Evolutionary conservation across 176 grass and related monocot species (phyloP), one percentile per base, ranked within the genome.

Genomic region (Alloteropsis semialata): DNA sequence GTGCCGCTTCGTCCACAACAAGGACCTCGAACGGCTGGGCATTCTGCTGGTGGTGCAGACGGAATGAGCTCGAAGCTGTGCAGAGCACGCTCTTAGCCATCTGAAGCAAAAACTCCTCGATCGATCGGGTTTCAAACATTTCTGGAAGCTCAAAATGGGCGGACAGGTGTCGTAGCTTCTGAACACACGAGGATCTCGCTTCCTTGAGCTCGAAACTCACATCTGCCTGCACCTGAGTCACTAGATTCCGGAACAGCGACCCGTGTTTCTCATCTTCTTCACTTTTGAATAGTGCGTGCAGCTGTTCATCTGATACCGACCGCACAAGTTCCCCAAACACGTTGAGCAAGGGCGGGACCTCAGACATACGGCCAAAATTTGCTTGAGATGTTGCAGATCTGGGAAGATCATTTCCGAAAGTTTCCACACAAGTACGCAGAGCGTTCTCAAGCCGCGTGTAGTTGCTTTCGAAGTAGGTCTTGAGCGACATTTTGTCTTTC

Each of bases 1-100:
- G 92, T 0, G 89, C 92, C 0, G 95, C 95, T 81, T 97, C 95
- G 84, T 97, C 95, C 19, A 92, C 86, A 0, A 92, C 87, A 1
- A 97, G 37, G 49, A 92, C 34, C 11, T 92, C 80, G 12, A 97
- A 82, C 28, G 92, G 84, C 21, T 69, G 9, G 1, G 56, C 3
- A 0, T 57, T 62, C 13, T 39, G 32, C 42, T 67, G 38, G 32
- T 53, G 37, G 39, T 78, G 44, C 50, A 97, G 24, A 21, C 76
- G 91, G 24, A 44, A 84, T 0, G 92, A 89, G 76, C 80, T 92
- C 0, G 70, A 87, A 0, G 94, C 89, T 0, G 92, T 97, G 63
- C 86, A 97, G 30, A 97, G 87, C n/a, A 97, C 41, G 69, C 78
- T 78, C 43, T 72, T 86, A 0, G 79, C 56, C 1, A 38, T 88